Evolutionary conservation across 805 yeast species (phyloP), one percentile per base, ranked within the genome.

Genomic region (Kuraishia piskuri): DNA sequence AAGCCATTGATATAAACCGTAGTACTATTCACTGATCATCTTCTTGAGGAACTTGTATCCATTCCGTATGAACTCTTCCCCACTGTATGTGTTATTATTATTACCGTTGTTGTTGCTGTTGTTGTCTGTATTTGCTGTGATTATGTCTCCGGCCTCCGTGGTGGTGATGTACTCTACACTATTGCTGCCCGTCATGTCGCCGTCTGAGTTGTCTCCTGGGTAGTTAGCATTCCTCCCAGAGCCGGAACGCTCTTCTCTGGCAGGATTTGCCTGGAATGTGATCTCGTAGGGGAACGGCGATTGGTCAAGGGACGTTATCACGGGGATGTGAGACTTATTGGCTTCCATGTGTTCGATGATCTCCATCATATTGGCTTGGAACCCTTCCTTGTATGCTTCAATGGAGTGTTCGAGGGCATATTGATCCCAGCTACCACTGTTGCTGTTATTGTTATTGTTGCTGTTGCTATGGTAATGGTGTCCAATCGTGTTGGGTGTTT

Each of bases 311-410:
- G 88, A 77, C 19, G 85, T 79, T 22, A 88, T 84, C 0, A 88
- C 86, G 2, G 96, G 95, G 2, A 88, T 82, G 58, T 85, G 90
- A 50, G 74, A 78, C 60, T 80, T 84, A 60, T 83, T 74, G 6
- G 63, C 60, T 59, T 85, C 86, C 17, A 74, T 80, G n/a, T 70
- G 65, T 17, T 77, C 75, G 37, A 80, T 67, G n/a, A 86, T 76
- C 53, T 71, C 66, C 51, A 71, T 57, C 48, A 87, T 55, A 14
- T 70, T 67, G 6, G 62, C 59, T 45, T 68, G 70, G 50, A 80
- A 80, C 62, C 63, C 75, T 50, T 59, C 67, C 59, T 65, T 71
- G 55, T 64, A 61, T 55, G 61, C 57, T 52, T 57, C 59, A 20
- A 54, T 45, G 52, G 22, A 21, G 20, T 22, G 40, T 19, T 23